Base-by-base conservation (phyloP, 73 alveolate species). In the Paramecium primaurelia region DNA sequence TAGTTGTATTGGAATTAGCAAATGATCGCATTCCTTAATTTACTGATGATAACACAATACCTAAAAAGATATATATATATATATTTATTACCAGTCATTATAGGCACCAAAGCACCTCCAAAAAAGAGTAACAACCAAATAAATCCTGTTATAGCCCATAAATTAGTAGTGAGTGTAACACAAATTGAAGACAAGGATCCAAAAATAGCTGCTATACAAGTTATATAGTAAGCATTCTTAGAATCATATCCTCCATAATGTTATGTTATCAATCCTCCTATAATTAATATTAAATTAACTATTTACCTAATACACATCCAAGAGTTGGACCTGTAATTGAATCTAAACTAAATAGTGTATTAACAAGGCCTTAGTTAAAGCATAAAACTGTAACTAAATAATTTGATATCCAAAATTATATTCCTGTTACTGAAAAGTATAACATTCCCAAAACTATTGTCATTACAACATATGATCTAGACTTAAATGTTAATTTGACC, bases 381-480 rank as follows among this genome's bases (percentile, higher is more conserved):
- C 93, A 92, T 2, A 98, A 85, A 8, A 95, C 98, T 20, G 88
- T 94, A 71, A 88, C 92, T 97, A 97, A 89, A 86, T 97, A 98
- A 77, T 98, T 99, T 40, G 99, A 92, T 20, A 95, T 96, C 99
- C 99, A 98, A 87, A 96, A 98, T 90, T 98, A 95, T 49, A 98
- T 97, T 22, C 99, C 99, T 5, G 99, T 96, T 6, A 97, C 94
- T 12, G 96, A 95, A 84, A 97, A 98, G 84, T 95, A 94, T 88
- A 98, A 92, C 11, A 95, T 64, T 7, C 99, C 95, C 59, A 97
- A 92, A 14, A 98, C 97, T 49, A 97, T 37, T 45, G 88, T 89
- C 20, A 83, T 44, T 22, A 38, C 77, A 9, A 69, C 32, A 68
- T 64, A 87, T 1, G 86, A 30, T 64, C 71, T 59, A 87, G 64